A percentile compares a stretch with the other conserved stretches of the same genome.
Conservation (phyloP, 2,329 filamentous ascomycete genomes). For the Dactylellina parvicollis region DNA sequence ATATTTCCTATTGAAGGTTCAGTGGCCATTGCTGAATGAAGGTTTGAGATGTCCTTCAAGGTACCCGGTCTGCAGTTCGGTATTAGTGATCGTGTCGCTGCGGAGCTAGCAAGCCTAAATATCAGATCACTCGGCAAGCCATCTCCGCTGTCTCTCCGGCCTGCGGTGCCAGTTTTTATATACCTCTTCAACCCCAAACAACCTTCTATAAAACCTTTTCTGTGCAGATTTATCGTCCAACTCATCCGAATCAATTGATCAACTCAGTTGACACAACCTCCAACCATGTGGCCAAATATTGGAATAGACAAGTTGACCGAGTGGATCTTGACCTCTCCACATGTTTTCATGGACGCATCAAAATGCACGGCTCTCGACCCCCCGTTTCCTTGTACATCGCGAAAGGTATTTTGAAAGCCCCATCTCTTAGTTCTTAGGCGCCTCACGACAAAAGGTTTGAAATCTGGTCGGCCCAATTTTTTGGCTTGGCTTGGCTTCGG, state of each 20-base stretch:
- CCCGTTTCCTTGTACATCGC: neutral
- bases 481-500: no score
- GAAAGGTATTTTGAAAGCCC: constrained; percentile 11
- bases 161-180: constrained; percentile 6
- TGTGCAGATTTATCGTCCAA: constrained; percentile 24
- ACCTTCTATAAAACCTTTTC: constrained; percentile 25
- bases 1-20: no score
- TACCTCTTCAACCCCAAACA: constrained; percentile 17
- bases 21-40: no score
- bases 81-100: no score
- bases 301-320: constrained; percentile 20
- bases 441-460: constrained; percentile 9
- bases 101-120: no score
- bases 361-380: neutral
- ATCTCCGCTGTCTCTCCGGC: neutral
- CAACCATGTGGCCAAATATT: constrained; percentile 13
- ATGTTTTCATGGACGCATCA: constrained; percentile 14
- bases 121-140: no score
- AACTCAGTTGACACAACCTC: constrained; percentile 28
- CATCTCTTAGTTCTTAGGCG: constrained; percentile 19
- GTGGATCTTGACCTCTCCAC: constrained; percentile 22
- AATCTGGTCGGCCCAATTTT: neutral
- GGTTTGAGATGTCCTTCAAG: no score
- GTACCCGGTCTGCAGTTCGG: no score
- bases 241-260: constrained; percentile 31